These are phyloP conservation scores for Omphalea diandra DNA, from an alignment of 441 rosid species.

Conservation along the genomic window DNA sequence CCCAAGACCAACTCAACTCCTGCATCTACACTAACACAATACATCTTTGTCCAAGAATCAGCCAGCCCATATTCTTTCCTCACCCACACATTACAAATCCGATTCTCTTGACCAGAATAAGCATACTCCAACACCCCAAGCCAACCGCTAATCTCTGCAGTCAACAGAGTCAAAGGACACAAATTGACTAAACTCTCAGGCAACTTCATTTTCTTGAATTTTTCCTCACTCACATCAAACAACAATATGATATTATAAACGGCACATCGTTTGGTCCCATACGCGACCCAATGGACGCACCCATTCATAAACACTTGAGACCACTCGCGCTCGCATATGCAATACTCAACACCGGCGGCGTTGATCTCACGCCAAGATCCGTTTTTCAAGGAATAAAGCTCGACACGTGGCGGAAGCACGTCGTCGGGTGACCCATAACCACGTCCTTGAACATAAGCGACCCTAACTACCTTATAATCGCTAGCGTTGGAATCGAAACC, in stretches of 20 bases:
- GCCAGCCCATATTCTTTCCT: conserved; percentile 4
- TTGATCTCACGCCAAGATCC: neutral
- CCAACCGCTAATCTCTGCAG: neutral
- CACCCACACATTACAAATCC: neutral
- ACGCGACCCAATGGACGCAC: conserved; percentile 6
- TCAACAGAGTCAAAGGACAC: neutral
- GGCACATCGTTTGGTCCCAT: neutral
- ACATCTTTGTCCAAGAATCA: conserved; percentile 5
- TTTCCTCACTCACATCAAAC: conserved; percentile 8
- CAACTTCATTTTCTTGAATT: neutral
- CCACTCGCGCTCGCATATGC: neutral
- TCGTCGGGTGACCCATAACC: neutral
- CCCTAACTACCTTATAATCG: conserved; percentile 13
- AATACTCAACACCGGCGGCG: neutral
- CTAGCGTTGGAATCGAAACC: conserved; percentile 10
- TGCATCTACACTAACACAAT: neutral
- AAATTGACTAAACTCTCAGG: neutral
- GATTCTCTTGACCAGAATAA: no score
- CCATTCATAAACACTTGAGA: conserved; percentile 2
- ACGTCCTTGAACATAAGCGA: neutral
- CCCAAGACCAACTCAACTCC: neutral
- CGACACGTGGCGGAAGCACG: neutral
- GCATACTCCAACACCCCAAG: neutral
- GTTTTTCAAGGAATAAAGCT: neutral
- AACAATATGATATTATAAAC: neutral